phyloP scores from a whole-genome alignment of 2,329 filamentous ascomycete species.

The Neopestalotiopsis sp. region DNA sequence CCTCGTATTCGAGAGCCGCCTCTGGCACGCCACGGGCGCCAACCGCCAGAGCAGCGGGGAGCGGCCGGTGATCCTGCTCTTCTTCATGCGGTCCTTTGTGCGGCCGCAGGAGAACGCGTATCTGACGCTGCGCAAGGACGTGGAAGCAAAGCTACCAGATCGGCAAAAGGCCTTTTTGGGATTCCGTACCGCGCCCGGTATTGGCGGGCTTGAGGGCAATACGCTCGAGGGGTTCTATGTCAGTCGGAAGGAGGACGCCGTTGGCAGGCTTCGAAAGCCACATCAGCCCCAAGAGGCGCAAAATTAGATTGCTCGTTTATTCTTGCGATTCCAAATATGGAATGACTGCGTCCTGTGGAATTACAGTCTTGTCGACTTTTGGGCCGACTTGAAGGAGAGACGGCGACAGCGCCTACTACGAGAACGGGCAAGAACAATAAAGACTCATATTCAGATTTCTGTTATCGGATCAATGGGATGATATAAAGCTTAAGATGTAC shows the following conservation, averaged over 20 bases:
- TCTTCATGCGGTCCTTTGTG: conserved; percentile 37
- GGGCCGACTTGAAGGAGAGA: too few species aligned
- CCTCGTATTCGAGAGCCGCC: conserved; percentile 33
- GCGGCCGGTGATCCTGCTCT: conserved; percentile 22
- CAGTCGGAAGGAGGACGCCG: neutral
- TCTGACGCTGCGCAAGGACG: conserved; percentile 34
- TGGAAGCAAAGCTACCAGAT: conserved; percentile 32
- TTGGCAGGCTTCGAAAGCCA: neutral
- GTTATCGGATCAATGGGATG: too few species aligned
- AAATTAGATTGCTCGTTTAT: neutral
- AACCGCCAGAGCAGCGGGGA: conserved; percentile 22
- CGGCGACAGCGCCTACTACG: too few species aligned
- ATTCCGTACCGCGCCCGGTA: conserved; percentile 1
- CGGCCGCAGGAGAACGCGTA: conserved; percentile 37
- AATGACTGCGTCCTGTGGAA: too few species aligned
- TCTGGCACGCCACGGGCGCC: conserved; percentile 36
- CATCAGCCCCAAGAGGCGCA: neutral
- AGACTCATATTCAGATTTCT: too few species aligned
- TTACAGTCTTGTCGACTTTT: too few species aligned
- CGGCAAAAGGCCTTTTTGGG: conserved; percentile 29
- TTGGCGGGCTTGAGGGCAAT: neutral
- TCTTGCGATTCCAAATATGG: too few species aligned
- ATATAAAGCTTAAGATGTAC: too few species aligned
- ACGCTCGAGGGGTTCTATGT: neutral
- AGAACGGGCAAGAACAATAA: too few species aligned